phyloP scores from a whole-genome alignment of 2,329 filamentous ascomycete species.

The Cryphonectria carpinicola region DNA sequence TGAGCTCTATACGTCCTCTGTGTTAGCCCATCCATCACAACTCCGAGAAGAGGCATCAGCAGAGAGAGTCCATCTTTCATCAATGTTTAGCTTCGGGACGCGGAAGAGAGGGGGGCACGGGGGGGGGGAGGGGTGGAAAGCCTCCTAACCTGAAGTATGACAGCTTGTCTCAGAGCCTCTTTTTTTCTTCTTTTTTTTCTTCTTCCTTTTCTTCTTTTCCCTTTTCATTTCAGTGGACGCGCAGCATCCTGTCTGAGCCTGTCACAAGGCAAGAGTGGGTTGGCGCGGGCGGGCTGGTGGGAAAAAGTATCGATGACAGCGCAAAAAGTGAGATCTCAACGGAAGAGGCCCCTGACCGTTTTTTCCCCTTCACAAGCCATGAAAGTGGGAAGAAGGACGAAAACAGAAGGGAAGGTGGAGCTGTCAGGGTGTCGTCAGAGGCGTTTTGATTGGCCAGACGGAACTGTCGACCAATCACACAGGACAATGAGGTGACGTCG shows the following conservation, averaged over 20 bases:
- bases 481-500: neutral
- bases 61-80: neutral
- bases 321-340: conserved; percentile 28
- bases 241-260: neutral
- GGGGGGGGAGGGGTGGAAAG: too few relatives aligned
- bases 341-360: neutral
- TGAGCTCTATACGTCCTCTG: too few relatives aligned
- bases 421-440: neutral
- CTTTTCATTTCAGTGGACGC: too few relatives aligned
- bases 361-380: neutral
- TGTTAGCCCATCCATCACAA: neutral
- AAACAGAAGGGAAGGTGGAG: neutral
- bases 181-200: neutral
- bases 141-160: neutral
- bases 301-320: conserved; percentile 23
- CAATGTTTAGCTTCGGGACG: too few relatives aligned
- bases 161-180: neutral
- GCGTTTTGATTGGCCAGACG: neutral
- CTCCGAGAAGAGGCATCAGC: neutral
- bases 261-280: neutral
- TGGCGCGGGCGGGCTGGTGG: neutral
- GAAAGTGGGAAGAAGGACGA: neutral
- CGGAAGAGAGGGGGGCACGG: too few relatives aligned
- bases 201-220: too few relatives aligned
- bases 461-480: neutral